Percentiles rank a stretch among this genome's conserved stretches.
These are phyloP conservation scores for Sporothrix dimorphospora DNA, from an alignment of 2,329 filamentous ascomycete genomes.

Conservation along the genomic window DNA sequence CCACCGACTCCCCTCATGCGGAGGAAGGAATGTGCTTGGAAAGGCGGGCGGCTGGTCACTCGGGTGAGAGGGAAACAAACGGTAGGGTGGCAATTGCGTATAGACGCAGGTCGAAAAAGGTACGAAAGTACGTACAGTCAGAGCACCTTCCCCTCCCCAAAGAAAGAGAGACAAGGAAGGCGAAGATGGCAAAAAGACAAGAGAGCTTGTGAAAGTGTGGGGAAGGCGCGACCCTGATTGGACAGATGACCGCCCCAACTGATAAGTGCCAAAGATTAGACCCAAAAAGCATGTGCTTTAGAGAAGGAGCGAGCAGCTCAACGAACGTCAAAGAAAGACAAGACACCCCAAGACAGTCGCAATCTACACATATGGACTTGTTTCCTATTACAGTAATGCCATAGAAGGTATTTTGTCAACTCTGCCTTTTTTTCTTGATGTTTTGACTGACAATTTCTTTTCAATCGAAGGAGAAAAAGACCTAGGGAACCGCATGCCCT, in stretches of 20 bases:
- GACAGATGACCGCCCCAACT: conserved; percentile 7
- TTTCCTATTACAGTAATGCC: neutral
- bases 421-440: neutral
- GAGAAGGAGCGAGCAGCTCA: conserved; percentile 10
- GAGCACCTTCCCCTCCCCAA: conserved; percentile 1
- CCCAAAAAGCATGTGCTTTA: conserved; percentile 27
- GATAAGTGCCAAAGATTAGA: conserved; percentile 11
- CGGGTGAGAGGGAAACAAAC: conserved; percentile 33
- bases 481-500: neutral
- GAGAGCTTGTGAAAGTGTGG: conserved; percentile 41
- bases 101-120: neutral
- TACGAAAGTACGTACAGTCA: neutral
- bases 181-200: conserved; percentile 14
- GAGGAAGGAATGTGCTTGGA: conserved; percentile 17
- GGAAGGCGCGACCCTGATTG: conserved; percentile 34
- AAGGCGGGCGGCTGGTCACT: conserved; percentile 24
- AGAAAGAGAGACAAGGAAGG: conserved; percentile 8
- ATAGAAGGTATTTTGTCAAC: neutral
- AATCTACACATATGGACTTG: neutral
- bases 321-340: neutral
- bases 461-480: neutral
- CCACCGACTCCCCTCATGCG: conserved; percentile 15
- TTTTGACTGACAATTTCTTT: neutral
- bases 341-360: neutral
- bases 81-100: conserved; percentile 24